A percentile compares a stretch with the other conserved stretches of the same genome.
These are phyloP conservation scores for Maudiozyma humilis DNA, from an alignment of 1,139 yeast genomes.

Conservation along the genomic window DNA sequence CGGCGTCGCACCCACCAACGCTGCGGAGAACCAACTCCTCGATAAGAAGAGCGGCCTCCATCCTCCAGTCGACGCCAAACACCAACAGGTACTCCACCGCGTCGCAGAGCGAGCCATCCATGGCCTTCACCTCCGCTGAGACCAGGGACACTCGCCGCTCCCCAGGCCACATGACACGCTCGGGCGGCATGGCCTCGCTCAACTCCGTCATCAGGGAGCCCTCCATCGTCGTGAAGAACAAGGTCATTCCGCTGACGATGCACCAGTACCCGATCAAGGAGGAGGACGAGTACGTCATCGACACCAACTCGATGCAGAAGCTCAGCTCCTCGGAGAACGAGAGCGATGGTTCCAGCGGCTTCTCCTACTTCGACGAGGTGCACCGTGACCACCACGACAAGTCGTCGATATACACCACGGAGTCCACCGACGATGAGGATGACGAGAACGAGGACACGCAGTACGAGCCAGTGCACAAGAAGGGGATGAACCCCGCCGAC, in stretches of 20 bases:
- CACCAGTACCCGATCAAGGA: slow-evolving; percentile 23
- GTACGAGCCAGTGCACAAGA: slow-evolving; percentile 5
- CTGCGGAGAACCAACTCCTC: slow-evolving; percentile 31
- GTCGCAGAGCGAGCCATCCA: slow-evolving; percentile 1
- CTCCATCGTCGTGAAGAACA: slow-evolving; percentile 30
- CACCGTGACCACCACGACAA: slow-evolving; percentile 1
- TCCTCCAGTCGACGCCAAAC: slow-evolving; percentile 17
- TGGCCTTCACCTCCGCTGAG: background rate
- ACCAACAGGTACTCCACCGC: slow-evolving; percentile 6
- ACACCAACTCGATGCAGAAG: slow-evolving; percentile 11
- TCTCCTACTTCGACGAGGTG: slow-evolving; percentile 6
- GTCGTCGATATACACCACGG: slow-evolving; percentile 3
- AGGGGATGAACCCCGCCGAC: background rate
- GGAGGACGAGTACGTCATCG: slow-evolving; percentile 22
- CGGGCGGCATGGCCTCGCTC: slow-evolving; percentile 22
- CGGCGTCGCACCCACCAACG: slow-evolving; percentile 8
- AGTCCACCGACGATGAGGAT: background rate
- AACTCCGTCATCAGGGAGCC: slow-evolving; percentile 29
- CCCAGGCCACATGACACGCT: slow-evolving; percentile 18
- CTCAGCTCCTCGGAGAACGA: slow-evolving; percentile 1
- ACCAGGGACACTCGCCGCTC: background rate
- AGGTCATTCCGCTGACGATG: slow-evolving; percentile 28
- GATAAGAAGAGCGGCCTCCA: slow-evolving; percentile 32
- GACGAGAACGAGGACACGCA: slow-evolving; percentile 7
- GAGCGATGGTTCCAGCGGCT: background rate